Evolutionary conservation across 345 rosid genomes (phyloP), one percentile per base, ranked within the genome.

Genomic region (Alliaria petiolata): DNA sequence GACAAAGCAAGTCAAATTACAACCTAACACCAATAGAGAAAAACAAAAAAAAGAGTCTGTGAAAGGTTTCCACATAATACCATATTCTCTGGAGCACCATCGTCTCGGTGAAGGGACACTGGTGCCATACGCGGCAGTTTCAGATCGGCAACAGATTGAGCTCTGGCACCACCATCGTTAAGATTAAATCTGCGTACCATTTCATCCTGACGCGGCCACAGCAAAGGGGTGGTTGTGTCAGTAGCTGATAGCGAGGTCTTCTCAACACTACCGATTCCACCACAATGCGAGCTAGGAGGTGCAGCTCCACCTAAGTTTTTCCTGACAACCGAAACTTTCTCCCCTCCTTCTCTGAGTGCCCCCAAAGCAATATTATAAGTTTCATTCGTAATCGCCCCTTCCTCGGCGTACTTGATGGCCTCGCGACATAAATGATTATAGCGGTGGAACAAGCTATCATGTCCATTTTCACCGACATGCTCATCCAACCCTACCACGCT

Each of bases 121-220:
- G 96, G 98, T 51, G 95, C 91, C 98, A 91, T 87, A 30, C 86
- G 83, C 6, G 99, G 96, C 55, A 89, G 81, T 81, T 90, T 92
- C 79, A 86, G 64, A 83, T 88, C 97, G 72, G 95, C 81, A 79
- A 85, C 87, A 59, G 95, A 80, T 65, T 85, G 95, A 65, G 81
- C 71, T 17, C 89, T 70, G 65, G 74, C 67, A 42, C 85, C 82
- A 71, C 77, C 71, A 83, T 85, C 87, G 50, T 92, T 87, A 66
- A 89, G 90, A 81, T 90, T 92, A 73, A 87, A 85, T 46, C 83
- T 79, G 16, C 85, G 77, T 5, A 73, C 65, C 81, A 83, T 76
- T 82, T 92, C 99, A 83, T 92, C 99, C 71, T 89, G 98, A 44
- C 83, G 78, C 4, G 99, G 97, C 99, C 99, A 95, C 43, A 95